Conservation (phyloP, 1,284 basidiomycete species). For the Sphagnurus paluster region DNA sequence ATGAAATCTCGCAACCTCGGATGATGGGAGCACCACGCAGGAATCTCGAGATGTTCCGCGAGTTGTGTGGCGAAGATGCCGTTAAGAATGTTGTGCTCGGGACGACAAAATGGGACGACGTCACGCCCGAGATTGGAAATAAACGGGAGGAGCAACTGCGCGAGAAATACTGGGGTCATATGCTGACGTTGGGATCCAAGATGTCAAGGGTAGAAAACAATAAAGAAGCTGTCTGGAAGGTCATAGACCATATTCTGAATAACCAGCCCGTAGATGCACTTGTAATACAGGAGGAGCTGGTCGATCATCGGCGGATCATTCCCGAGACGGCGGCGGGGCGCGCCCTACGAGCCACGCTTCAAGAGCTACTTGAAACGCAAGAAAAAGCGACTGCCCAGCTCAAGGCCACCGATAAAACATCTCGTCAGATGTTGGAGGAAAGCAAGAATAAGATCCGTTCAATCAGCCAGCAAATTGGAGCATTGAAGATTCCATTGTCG, state of each 20-base stretch:
- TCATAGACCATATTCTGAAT: conserved; percentile 9
- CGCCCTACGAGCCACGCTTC: conserved; percentile 12
- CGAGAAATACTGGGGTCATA: conserved; percentile 21
- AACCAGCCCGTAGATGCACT: conserved; percentile 10
- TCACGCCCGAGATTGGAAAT: conserved; percentile 9
- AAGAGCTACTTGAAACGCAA: conserved; percentile 12
- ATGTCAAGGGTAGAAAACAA: conserved; percentile 10
- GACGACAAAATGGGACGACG: conserved; percentile 24
- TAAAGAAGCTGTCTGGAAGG: conserved; percentile 14
- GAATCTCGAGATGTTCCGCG: conserved; percentile 24
- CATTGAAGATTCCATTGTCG: conserved; percentile 18
- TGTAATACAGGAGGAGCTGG: conserved; percentile 24
- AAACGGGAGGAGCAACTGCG: conserved; percentile 17
- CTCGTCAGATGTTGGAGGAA: conserved; percentile 17
- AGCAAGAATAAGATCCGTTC: conserved; percentile 16
- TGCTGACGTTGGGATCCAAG: conserved; percentile 17
- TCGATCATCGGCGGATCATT: conserved; percentile 17
- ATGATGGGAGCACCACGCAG: conserved; percentile 21
- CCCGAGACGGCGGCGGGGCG: conserved; percentile 21
- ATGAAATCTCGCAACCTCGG: conserved; percentile 23
- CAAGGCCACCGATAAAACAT: conserved; percentile 9
- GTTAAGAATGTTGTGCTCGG: conserved; percentile 21
- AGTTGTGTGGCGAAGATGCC: conserved; percentile 22
- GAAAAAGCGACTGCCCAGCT: conserved; percentile 9
- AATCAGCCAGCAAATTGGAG: conserved; percentile 18